Percentiles rank a stretch among this genome's conserved stretches.
These are phyloP conservation scores for Paraleonurus japonicus DNA, from an alignment of 257 asterid species.

Conservation along the genomic window DNA sequence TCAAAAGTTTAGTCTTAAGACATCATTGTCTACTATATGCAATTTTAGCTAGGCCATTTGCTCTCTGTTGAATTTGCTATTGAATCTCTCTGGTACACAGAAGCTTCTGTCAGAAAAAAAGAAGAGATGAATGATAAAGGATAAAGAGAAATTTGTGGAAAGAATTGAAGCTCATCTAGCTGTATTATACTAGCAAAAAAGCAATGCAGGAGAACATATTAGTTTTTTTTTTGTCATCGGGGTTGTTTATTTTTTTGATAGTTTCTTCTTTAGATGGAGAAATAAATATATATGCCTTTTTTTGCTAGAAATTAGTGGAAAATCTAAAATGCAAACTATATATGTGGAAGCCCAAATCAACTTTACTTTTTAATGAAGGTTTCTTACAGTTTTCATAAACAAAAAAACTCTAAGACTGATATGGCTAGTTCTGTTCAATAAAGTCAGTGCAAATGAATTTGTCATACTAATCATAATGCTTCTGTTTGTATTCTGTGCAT, in stretches of 20 bases:
- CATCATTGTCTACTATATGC: neutral
- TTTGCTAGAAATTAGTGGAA: too few relatives aligned
- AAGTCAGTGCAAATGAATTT: neutral
- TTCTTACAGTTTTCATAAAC: too few relatives aligned
- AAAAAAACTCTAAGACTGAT: neutral
- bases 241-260: neutral
- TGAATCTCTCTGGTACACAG: neutral
- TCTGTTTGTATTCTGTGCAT: too few relatives aligned
- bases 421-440: neutral
- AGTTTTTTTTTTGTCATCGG: neutral
- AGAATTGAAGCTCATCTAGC: too few relatives aligned
- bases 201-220: neutral
- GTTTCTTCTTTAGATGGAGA: too few relatives aligned
- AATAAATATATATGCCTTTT: too few relatives aligned
- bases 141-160: neutral
- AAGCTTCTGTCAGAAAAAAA: neutral
- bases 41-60: neutral
- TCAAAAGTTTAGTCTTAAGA: neutral
- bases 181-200: neutral
- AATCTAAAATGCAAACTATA: too few relatives aligned
- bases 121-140: neutral
- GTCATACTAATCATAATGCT: too few relatives aligned
- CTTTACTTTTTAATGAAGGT: too few relatives aligned
- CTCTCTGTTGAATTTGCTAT: neutral
- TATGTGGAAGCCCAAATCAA: too few relatives aligned